Conservation (phyloP, 108 stramenopile genomes). For the Fistulifera pelliculosa region DNA sequence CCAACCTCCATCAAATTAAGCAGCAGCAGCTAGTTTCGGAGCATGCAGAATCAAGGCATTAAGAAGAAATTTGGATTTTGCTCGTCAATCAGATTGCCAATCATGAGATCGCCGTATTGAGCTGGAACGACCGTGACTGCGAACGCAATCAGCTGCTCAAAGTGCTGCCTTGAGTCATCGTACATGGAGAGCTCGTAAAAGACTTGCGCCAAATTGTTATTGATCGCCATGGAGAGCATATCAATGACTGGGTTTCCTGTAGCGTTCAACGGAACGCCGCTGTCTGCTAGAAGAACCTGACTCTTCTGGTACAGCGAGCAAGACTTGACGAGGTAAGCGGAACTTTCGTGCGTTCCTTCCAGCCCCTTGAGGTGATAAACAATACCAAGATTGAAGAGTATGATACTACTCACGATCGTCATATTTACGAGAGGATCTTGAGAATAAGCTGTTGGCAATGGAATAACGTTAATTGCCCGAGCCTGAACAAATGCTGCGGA, state of each 20-base stretch:
- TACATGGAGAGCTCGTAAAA: constrained; percentile 1
- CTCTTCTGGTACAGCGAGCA: constrained; percentile 8
- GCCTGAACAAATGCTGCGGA: neutral
- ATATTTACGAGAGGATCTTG: constrained; percentile 3
- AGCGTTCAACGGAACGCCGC: neutral
- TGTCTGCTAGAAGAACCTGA: constrained; percentile 2
- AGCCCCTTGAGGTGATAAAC: constrained; percentile 12
- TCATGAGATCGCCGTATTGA: constrained; percentile 2
- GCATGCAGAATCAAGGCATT: constrained; percentile 11
- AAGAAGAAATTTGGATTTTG: constrained; percentile 10
- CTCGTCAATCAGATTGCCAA: constrained; percentile 4
- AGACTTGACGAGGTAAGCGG: neutral
- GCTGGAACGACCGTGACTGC: constrained; percentile 3
- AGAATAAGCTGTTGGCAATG: neutral
- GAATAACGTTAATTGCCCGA: neutral
- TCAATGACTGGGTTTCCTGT: constrained; percentile 12
- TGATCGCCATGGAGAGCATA: constrained; percentile 11
- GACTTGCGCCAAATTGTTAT: constrained; percentile 14
- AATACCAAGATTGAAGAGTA: constrained; percentile 8
- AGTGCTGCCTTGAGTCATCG: constrained; percentile 3
- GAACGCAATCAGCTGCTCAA: constrained; percentile 5
- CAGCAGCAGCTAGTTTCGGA: constrained; percentile 7
- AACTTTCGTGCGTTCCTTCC: neutral
- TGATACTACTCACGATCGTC: constrained; percentile 4
- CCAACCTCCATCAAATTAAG: neutral